Percentiles rank a stretch among this genome's conserved stretches.
phyloP scores from a whole-genome alignment of 2,329 filamentous ascomycete species.

The Cercospora sojina region DNA sequence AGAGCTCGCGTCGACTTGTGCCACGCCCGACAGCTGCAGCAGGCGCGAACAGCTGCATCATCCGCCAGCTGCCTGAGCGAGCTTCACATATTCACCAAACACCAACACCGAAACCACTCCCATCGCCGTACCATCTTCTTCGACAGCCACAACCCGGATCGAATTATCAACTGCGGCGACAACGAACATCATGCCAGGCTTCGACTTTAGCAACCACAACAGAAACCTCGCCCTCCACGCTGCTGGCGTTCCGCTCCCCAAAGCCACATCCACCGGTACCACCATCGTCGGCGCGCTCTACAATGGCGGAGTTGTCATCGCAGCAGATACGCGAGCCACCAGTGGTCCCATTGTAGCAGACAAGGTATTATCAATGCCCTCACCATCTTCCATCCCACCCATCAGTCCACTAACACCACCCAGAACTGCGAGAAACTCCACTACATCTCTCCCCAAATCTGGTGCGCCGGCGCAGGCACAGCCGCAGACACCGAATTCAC shows the following conservation, averaged over 20 bases:
- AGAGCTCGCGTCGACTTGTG: slow-evolving; percentile 12
- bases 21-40: slow-evolving; percentile 5
- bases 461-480: slow-evolving; percentile 97
- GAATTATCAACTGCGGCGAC: neutral
- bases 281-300: slow-evolving; percentile 98
- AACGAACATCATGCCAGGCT: slow-evolving; percentile 72
- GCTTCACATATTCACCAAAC: neutral
- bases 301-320: slow-evolving; percentile 96
- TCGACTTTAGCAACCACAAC: slow-evolving; percentile 99
- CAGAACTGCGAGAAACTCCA: slow-evolving; percentile 99
- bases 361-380: slow-evolving; percentile 59
- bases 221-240: slow-evolving; percentile 95
- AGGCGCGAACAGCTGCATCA: slow-evolving; percentile 21
- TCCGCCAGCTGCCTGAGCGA: slow-evolving; percentile 18
- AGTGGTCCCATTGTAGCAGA: slow-evolving; percentile 97
- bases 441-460: slow-evolving; percentile 98
- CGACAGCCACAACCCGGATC: neutral
- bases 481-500: slow-evolving; percentile 99
- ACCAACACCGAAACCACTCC: neutral
- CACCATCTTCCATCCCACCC: neutral
- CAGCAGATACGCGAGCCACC: slow-evolving; percentile 95
- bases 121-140: slow-evolving; percentile 12
- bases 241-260: slow-evolving; percentile 88
- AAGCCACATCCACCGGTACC: slow-evolving; percentile 97
- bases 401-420: slow-evolving; percentile 12